A percentile compares a stretch with the other conserved stretches of the same genome.
Conservation (phyloP, 2,329 filamentous ascomycete species). For the Magnaporthiopsis poae region DNA sequence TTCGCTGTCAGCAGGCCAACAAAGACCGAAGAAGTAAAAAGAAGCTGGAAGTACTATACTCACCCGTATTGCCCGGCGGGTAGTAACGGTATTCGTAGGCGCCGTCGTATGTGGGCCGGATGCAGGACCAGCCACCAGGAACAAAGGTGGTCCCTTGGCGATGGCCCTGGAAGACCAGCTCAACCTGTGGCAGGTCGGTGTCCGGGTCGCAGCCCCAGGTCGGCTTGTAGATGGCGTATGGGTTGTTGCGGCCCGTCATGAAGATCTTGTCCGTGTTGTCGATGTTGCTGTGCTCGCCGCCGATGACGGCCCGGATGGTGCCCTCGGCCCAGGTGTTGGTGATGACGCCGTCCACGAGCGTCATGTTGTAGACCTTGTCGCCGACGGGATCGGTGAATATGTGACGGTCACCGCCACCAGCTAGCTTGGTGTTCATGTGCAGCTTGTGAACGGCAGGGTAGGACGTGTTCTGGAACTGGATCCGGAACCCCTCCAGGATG, state of each 20-base stretch:
- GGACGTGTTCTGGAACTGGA: conserved; percentile 28
- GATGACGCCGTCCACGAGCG: conserved; percentile 18
- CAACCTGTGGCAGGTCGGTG: conserved; percentile 20
- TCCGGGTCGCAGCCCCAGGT: conserved; percentile 24
- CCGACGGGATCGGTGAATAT: conserved; percentile 27
- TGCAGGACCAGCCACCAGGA: conserved; percentile 22
- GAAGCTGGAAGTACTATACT: conserved; percentile 8
- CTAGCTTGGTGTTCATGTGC: conserved; percentile 25
- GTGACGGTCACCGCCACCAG: conserved; percentile 30
- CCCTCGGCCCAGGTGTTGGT: conserved; percentile 10
- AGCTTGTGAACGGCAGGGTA: conserved; percentile 27
- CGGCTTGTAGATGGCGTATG: conserved; percentile 22
- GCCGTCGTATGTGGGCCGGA: conserved; percentile 19
- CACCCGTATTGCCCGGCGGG: conserved; percentile 24
- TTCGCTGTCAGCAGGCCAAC: not conserved
- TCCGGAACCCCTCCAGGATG: conserved; percentile 25
- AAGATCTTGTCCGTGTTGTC: conserved; percentile 19
- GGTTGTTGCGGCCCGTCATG: conserved; percentile 21
- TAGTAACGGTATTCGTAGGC: conserved; percentile 26
- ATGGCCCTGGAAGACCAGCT: conserved; percentile 19
- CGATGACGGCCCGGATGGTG: conserved; percentile 15
- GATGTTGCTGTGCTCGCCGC: conserved; percentile 18
- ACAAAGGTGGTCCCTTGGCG: conserved; percentile 6
- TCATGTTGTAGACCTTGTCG: conserved; percentile 19
- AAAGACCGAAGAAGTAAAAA: not conserved